Evolutionary conservation across 2,329 filamentous ascomycete species (phyloP).

Genomic region (Fusarium clavum): DNA sequence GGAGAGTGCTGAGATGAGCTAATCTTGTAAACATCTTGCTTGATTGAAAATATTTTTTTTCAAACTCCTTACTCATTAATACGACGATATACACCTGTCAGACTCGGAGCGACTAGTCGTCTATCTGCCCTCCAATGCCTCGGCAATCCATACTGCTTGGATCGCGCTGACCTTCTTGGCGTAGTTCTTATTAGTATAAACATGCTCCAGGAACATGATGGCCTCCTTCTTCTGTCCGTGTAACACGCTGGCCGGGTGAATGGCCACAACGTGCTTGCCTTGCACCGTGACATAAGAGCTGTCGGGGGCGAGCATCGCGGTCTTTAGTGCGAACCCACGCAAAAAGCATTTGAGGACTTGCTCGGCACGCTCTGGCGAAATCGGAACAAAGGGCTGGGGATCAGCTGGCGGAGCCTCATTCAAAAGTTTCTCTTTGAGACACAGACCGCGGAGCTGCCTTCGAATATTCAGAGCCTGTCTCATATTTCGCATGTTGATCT

Average conservation of each 20-base stretch:
- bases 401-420: slow-evolving; percentile 60
- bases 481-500: slow-evolving; percentile 71
- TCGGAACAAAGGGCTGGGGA: slow-evolving; percentile 66
- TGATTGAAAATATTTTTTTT: background rate
- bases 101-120: background rate
- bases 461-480: slow-evolving; percentile 71
- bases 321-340: slow-evolving; percentile 69
- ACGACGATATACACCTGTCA: background rate
- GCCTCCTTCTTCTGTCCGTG: slow-evolving; percentile 73
- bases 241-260: slow-evolving; percentile 72
- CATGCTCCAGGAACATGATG: slow-evolving; percentile 76
- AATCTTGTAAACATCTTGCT: background rate
- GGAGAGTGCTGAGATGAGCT: background rate
- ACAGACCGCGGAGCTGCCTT: slow-evolving; percentile 69
- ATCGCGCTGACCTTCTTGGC: slow-evolving; percentile 74
- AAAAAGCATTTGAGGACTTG: slow-evolving; percentile 71
- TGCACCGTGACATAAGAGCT: slow-evolving; percentile 69
- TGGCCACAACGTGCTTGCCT: slow-evolving; percentile 69
- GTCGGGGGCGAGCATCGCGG: slow-evolving; percentile 70
- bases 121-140: slow-evolving; percentile 56
- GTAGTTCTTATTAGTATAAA: slow-evolving; percentile 74
- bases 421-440: slow-evolving; percentile 64
- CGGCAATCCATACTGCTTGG: slow-evolving; percentile 69
- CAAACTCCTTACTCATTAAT: background rate
- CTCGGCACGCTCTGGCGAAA: slow-evolving; percentile 66